phyloP scores from a whole-genome alignment of 495 filamentous ascomycete species.

The Geoglossum glabrum region DNA sequence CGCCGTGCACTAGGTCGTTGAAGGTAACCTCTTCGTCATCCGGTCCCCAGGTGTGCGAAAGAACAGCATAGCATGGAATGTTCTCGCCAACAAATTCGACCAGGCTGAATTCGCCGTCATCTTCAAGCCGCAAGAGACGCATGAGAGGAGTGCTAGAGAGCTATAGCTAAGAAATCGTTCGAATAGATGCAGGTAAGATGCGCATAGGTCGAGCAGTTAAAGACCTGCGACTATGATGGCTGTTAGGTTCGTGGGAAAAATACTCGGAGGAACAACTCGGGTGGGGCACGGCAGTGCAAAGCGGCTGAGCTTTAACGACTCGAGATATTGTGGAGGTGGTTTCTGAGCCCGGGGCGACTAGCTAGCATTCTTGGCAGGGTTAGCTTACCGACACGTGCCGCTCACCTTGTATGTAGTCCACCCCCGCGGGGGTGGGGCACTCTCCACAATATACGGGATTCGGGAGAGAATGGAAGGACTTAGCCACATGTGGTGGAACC shows the following conservation, averaged over 20 bases:
- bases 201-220: too few relatives aligned
- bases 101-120: neutral
- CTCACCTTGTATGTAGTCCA: too few relatives aligned
- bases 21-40: constrained; percentile 6
- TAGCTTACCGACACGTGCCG: too few relatives aligned
- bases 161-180: neutral
- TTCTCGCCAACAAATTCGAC: neutral
- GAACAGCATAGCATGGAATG: constrained; percentile 12
- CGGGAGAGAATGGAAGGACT: too few relatives aligned
- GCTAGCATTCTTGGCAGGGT: too few relatives aligned
- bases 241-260: neutral
- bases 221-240: neutral
- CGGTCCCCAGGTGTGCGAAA: constrained; percentile 12
- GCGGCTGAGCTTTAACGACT: constrained; percentile 4
- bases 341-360: too few relatives aligned
- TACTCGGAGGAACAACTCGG: neutral
- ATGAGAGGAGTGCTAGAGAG: neutral
- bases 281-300: constrained; percentile 3
- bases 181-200: neutral
- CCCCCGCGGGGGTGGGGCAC: too few relatives aligned
- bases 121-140: neutral
- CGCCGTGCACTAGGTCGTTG: constrained; percentile 9
- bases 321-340: too few relatives aligned
- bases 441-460: too few relatives aligned
- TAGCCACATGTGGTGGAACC: too few relatives aligned